Percentiles rank a stretch among this genome's conserved stretches.
phyloP scores from a whole-genome alignment of 1,284 basidiomycete genomes.

The Leccinum pachyderme region DNA sequence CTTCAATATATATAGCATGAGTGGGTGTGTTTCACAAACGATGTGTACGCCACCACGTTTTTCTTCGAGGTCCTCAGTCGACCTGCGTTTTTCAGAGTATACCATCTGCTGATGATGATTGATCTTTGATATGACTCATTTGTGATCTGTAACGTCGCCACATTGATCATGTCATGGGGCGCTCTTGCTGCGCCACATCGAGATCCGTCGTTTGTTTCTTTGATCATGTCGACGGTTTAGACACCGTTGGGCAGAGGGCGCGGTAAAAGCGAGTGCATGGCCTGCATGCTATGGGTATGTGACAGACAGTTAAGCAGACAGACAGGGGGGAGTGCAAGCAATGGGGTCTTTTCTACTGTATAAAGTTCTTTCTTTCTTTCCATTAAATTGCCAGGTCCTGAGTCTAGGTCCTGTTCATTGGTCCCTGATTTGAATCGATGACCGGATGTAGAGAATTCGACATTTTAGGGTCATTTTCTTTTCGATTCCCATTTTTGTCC shows the following conservation, averaged over 20 bases:
- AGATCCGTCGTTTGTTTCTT: neutral
- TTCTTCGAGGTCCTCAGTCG: neutral
- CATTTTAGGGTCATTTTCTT: too few species aligned
- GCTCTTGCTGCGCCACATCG: neutral
- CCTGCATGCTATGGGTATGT: neutral
- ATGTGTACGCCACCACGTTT: neutral
- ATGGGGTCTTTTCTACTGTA: neutral
- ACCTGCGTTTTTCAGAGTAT: neutral
- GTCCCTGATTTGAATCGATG: neutral
- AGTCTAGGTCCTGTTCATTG: neutral
- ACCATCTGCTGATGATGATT: neutral
- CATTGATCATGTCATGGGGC: neutral
- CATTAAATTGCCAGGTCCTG: neutral
- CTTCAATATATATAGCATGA: neutral
- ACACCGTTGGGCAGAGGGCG: neutral
- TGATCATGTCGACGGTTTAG: neutral
- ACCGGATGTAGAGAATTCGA: too few species aligned
- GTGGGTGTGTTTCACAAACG: neutral
- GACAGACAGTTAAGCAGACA: neutral
- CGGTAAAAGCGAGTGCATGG: neutral
- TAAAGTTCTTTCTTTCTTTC: neutral
- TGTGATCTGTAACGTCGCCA: neutral
- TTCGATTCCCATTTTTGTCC: too few species aligned
- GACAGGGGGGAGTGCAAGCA: neutral
- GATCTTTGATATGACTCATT: neutral